phyloP scores from a whole-genome alignment of 306 rosid species.

The Citrullus mucosospermus region DNA sequence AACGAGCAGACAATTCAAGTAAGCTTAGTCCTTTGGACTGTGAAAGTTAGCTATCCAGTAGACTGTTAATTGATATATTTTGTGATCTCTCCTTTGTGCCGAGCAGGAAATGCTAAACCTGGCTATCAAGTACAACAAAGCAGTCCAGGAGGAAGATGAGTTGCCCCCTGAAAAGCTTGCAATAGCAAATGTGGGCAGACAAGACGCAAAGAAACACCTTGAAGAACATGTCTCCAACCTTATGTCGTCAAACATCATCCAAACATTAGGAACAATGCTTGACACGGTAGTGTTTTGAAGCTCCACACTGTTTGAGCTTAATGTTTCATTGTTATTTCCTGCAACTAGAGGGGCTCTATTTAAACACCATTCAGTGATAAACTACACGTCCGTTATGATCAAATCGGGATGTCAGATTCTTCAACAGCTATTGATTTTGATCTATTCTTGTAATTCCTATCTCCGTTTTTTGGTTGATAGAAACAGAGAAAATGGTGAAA shows the following conservation, averaged over 20 bases:
- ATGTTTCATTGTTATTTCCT: not conserved
- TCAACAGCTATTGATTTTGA: not conserved
- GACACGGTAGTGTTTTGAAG: conserved; percentile 63
- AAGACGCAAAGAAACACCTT: conserved; percentile 87
- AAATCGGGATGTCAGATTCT: not conserved
- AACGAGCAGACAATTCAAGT: conserved; percentile 85
- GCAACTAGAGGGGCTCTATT: not conserved
- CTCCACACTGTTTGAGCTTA: not conserved
- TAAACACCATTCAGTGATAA: not conserved
- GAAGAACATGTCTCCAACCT: conserved; percentile 83
- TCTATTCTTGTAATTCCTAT: not conserved
- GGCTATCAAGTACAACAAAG: conserved; percentile 73
- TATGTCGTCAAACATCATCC: conserved; percentile 84
- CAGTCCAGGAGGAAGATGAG: conserved; percentile 91
- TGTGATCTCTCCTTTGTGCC: not conserved
- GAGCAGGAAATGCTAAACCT: conserved; percentile 68
- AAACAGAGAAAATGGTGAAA: not conserved
- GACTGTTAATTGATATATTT: not conserved
- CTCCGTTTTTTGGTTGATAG: not conserved
- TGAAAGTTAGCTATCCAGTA: not conserved
- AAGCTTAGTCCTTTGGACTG: not conserved
- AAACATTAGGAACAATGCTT: conserved; percentile 81
- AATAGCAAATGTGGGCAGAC: conserved; percentile 79
- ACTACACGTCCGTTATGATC: not conserved
- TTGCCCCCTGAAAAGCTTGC: conserved; percentile 72